A percentile compares a stretch with the other conserved stretches of the same genome.
These are phyloP conservation scores for Ricinus communis DNA, from an alignment of 345 rosid species.

Conservation along the genomic window DNA sequence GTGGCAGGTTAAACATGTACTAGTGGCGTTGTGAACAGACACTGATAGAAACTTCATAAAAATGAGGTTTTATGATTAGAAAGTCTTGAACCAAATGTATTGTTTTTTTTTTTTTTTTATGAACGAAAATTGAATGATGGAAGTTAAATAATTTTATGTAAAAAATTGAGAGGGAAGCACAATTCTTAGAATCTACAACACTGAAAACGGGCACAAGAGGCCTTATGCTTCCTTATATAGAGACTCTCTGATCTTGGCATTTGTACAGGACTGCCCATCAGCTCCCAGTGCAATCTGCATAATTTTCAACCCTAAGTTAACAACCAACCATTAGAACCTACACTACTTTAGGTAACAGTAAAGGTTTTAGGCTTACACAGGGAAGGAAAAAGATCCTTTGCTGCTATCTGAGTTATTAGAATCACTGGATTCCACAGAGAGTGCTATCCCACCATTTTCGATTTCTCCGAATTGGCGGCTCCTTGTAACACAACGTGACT, in stretches of 20 bases:
- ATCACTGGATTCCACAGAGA: constrained; percentile 48
- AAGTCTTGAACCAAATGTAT: too few relatives aligned
- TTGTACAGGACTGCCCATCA: constrained; percentile 71
- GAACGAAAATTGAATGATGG: background rate
- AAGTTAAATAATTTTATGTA: background rate
- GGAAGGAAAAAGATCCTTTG: constrained; percentile 69
- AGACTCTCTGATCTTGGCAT: constrained; percentile 65
- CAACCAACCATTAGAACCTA: background rate
- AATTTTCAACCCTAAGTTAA: background rate
- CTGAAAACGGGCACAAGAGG: constrained; percentile 42
- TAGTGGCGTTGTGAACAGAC: too few relatives aligned
- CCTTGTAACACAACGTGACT: constrained; percentile 6
- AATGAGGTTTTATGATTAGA: too few relatives aligned
- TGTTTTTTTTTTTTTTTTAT: background rate
- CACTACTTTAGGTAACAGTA: background rate
- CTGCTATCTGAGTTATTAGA: constrained; percentile 55
- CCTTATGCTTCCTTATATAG: constrained; percentile 45
- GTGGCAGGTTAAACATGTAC: too few relatives aligned
- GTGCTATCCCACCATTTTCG: constrained; percentile 10
- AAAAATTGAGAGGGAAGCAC: too few relatives aligned
- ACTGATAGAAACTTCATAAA: too few relatives aligned
- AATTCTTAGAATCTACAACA: constrained; percentile 57
- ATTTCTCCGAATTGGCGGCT: constrained; percentile 19
- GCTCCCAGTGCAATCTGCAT: constrained; percentile 63
- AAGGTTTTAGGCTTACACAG: constrained; percentile 48